Conservation (phyloP, 2,329 filamentous ascomycete species). For the Madurella mycetomatis region DNA sequence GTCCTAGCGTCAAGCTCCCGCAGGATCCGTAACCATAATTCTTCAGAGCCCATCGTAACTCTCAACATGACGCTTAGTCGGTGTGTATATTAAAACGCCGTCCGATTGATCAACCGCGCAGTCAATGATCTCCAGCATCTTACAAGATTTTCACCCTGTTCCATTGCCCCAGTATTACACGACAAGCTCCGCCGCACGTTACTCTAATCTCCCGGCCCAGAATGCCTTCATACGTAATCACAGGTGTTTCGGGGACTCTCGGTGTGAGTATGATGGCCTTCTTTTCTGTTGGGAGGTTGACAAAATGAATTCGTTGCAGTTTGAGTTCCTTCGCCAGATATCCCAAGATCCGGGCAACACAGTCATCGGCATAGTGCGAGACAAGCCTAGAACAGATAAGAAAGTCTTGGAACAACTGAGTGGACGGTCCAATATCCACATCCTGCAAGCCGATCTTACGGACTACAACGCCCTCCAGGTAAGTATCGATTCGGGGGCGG, state of each 20-base stretch:
- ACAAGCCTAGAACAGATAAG: slow-evolving; percentile 41
- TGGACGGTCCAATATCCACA: slow-evolving; percentile 36
- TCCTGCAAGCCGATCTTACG: slow-evolving; percentile 39
- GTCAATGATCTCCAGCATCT: too few species aligned
- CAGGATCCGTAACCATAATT: too few species aligned
- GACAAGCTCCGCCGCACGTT: too few species aligned
- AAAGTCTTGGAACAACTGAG: slow-evolving; percentile 32
- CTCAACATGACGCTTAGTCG: too few species aligned
- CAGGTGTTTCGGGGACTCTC: slow-evolving; percentile 23
- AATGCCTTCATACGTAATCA: slow-evolving; percentile 26
- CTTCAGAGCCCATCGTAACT: too few species aligned
- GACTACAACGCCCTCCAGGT: slow-evolving; percentile 33
- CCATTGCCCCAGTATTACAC: too few species aligned
- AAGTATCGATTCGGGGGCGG: slow-evolving; percentile 28
- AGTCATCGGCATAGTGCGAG: slow-evolving; percentile 45
- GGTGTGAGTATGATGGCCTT: slow-evolving; percentile 20
- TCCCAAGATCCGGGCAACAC: slow-evolving; percentile 41
- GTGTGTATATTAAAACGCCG: too few species aligned
- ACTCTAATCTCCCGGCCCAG: neutral
- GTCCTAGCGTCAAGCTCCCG: too few species aligned
- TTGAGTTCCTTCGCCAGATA: slow-evolving; percentile 44
- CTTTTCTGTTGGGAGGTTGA: neutral
- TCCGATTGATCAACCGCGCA: too few species aligned
- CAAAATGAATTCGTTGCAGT: slow-evolving; percentile 49
- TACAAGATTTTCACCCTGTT: too few species aligned